Percentiles rank a stretch among this genome's conserved stretches.
Evolutionary conservation across 2,329 filamentous ascomycete species (phyloP).

Genomic region (Neonectria neomacrospora): DNA sequence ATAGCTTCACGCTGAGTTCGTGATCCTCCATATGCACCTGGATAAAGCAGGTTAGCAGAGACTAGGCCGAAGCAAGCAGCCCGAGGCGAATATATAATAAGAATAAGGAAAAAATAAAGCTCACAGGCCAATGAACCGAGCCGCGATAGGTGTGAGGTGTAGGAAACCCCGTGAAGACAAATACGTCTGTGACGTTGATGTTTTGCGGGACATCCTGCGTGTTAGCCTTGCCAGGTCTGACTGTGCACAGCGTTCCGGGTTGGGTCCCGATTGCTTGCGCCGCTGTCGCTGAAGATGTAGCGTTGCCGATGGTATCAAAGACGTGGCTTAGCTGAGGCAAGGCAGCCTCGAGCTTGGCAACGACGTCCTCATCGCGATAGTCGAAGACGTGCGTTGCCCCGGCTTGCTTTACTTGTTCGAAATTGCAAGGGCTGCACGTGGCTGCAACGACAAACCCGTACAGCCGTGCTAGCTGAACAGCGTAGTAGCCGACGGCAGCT

Average conservation of each 20-base stretch:
- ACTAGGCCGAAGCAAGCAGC: background rate
- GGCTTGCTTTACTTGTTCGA: constrained; percentile 43
- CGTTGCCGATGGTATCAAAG: constrained; percentile 56
- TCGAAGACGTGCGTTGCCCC: constrained; percentile 53
- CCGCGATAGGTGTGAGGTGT: constrained; percentile 52
- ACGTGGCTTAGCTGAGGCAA: constrained; percentile 49
- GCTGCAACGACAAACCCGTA: constrained; percentile 48
- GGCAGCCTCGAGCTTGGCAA: constrained; percentile 47
- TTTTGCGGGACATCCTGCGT: constrained; percentile 48
- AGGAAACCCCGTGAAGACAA: constrained; percentile 57
- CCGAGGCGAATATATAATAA: background rate
- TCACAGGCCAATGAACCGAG: constrained; percentile 52
- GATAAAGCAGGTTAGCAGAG: background rate
- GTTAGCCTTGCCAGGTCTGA: constrained; percentile 54
- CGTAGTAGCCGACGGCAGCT: constrained; percentile 34
- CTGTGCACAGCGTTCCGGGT: constrained; percentile 52
- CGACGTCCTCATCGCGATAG: constrained; percentile 51
- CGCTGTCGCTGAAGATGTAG: constrained; percentile 47
- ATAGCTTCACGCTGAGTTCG: constrained; percentile 19
- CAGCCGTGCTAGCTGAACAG: constrained; percentile 48
- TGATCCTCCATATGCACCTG: constrained; percentile 32
- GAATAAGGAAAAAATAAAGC: constrained; percentile 20
- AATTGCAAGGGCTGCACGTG: constrained; percentile 49
- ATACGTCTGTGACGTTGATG: constrained; percentile 53
- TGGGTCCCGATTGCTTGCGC: constrained; percentile 41